These are phyloP conservation scores for Helotiales sp. DNA, from an alignment of 2,329 filamentous ascomycete species.

Conservation along the genomic window DNA sequence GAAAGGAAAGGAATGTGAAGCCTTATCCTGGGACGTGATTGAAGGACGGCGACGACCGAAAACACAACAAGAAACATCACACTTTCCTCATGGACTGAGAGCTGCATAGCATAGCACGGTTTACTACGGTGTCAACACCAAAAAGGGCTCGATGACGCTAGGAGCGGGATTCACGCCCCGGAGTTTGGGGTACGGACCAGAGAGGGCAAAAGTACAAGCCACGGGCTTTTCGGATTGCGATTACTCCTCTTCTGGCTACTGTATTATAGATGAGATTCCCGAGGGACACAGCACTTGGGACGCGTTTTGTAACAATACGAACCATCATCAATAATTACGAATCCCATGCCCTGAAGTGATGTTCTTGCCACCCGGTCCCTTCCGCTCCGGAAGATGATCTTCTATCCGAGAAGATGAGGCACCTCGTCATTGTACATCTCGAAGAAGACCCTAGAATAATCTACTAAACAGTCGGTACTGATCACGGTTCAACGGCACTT, in stretches of 20 bases:
- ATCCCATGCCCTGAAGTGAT: background rate
- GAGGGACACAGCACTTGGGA: background rate
- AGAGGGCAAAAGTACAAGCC: background rate
- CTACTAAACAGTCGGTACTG: background rate
- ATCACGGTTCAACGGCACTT: background rate
- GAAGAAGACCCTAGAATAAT: background rate
- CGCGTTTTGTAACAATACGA: slow-evolving; percentile 3
- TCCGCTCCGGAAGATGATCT: background rate
- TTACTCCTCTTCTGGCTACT: background rate
- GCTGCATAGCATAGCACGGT: background rate
- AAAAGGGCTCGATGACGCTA: background rate
- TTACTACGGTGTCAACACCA: background rate
- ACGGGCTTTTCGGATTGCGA: slow-evolving; percentile 9
- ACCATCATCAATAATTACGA: background rate
- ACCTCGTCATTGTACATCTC: background rate
- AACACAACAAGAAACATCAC: background rate
- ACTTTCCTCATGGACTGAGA: background rate
- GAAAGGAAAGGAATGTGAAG: slow-evolving; percentile 27
- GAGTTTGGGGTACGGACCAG: background rate
- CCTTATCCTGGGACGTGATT: slow-evolving; percentile 33
- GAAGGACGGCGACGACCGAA: background rate
- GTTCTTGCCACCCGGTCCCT: slow-evolving; percentile 1
- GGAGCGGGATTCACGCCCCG: background rate
- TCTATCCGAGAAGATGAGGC: background rate
- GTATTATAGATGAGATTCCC: slow-evolving; percentile 2